phyloP scores from a whole-genome alignment of 2,329 filamentous ascomycete genomes.

The Fusarium equiseti region DNA sequence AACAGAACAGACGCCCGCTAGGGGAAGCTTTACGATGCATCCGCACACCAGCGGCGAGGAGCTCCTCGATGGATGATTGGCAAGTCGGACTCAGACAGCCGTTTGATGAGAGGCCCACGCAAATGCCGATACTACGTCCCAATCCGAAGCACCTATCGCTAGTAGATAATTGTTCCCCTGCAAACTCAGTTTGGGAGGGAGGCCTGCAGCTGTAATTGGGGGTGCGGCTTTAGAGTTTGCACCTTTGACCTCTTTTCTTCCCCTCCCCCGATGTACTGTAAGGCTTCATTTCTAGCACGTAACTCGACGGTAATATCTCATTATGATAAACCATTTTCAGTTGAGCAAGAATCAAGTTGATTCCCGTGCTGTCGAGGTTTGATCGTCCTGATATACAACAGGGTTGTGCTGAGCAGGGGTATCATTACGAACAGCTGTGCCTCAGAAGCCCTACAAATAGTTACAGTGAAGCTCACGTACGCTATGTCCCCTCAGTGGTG shows the following conservation, averaged over 20 bases:
- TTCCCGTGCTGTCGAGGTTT: constrained; percentile 3
- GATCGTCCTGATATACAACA: constrained; percentile 24
- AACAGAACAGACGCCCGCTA: constrained; percentile 22
- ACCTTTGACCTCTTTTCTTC: not conserved
- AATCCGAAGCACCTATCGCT: not conserved
- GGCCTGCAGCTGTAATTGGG: not conserved
- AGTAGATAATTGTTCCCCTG: not conserved
- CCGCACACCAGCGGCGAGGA: constrained; percentile 13
- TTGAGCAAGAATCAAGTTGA: not conserved
- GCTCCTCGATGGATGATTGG: constrained; percentile 21
- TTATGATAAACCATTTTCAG: not conserved
- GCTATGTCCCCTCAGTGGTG: not conserved
- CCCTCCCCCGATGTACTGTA: not conserved
- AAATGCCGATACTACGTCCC: constrained; percentile 27
- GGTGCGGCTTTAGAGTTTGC: constrained; percentile 20
- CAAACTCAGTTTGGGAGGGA: not conserved
- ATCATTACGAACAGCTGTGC: constrained; percentile 1
- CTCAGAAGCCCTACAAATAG: not conserved
- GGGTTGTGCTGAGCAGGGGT: constrained; percentile 8
- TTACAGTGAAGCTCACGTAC: not conserved
- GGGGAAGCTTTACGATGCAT: constrained; percentile 31
- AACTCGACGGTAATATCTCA: not conserved
- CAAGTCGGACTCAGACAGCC: constrained; percentile 15
- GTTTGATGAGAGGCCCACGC: constrained; percentile 24
- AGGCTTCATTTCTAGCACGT: not conserved